phyloP scores from a whole-genome alignment of 352 stramenopile genomes.

The Globisporangium acanthophoron region DNA sequence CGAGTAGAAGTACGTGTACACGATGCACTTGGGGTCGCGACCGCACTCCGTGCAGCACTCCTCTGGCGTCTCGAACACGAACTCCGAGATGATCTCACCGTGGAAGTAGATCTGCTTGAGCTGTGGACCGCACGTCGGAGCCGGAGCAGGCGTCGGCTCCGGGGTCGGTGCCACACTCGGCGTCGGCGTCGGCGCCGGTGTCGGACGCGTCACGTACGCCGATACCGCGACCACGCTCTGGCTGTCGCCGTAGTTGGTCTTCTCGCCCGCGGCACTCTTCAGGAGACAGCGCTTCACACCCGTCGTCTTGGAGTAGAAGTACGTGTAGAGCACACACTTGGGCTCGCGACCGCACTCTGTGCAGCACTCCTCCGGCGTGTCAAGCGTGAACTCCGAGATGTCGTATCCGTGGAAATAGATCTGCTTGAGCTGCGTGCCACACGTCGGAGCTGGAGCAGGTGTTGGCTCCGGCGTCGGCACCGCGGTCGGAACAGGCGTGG shows the following conservation, averaged over 20 bases:
- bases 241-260: constrained; percentile 10
- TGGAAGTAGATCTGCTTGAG: constrained; percentile 13
- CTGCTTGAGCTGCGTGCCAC: constrained; percentile 7
- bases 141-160: not conserved
- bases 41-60: constrained; percentile 8
- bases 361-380: constrained; percentile 8
- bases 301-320: constrained; percentile 11
- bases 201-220: constrained; percentile 1
- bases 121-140: constrained; percentile 4
- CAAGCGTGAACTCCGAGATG: constrained; percentile 3
- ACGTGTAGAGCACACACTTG: constrained; percentile 5
- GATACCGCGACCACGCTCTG: constrained; percentile 1
- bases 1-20: constrained; percentile 12
- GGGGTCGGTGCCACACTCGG: not conserved
- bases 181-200: not conserved
- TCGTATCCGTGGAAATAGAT: constrained; percentile 13
- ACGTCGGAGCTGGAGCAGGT: not conserved
- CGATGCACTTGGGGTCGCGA: not conserved
- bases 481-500: not conserved
- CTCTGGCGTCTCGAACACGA: constrained; percentile 4
- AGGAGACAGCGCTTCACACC: constrained; percentile 5
- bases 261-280: constrained; percentile 5
- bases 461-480: not conserved
- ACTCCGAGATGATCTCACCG: constrained; percentile 4
- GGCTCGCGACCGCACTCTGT: constrained; percentile 2